A percentile compares a stretch with the other conserved stretches of the same genome.
phyloP scores from a whole-genome alignment of 192 early-diverging fungal species.

The Chytriomyces confervae region DNA sequence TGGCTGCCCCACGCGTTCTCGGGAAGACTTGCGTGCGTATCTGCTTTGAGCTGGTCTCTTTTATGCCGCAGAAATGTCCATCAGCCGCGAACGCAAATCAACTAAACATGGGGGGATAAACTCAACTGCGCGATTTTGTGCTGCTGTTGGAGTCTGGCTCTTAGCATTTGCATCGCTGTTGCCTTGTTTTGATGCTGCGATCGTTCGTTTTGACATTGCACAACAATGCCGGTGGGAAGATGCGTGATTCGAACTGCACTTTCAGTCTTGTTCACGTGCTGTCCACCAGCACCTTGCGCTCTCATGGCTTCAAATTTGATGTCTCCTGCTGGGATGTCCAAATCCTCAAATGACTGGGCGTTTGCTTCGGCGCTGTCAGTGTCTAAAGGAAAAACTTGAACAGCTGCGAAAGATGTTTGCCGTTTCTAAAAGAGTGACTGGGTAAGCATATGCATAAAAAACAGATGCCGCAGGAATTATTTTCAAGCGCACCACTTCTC shows the following conservation, averaged over 20 bases:
- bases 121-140: slow-evolving; percentile 57
- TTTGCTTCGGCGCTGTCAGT: slow-evolving; percentile 32
- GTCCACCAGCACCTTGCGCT: slow-evolving; percentile 61
- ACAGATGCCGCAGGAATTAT: neutral
- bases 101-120: neutral
- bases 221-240: slow-evolving; percentile 83
- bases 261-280: slow-evolving; percentile 95
- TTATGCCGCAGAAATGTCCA: slow-evolving; percentile 5
- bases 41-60: slow-evolving; percentile 50
- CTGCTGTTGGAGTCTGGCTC: slow-evolving; percentile 67
- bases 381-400: slow-evolving; percentile 48
- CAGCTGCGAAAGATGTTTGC: slow-evolving; percentile 65
- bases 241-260: slow-evolving; percentile 93
- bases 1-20: slow-evolving; percentile 66
- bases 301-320: slow-evolving; percentile 62
- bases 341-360: slow-evolving; percentile 34
- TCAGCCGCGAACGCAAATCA: neutral
- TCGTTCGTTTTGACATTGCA: slow-evolving; percentile 79
- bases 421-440: slow-evolving; percentile 38
- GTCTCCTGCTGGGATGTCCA: slow-evolving; percentile 53
- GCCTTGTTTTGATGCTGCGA: slow-evolving; percentile 93
- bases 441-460: neutral
- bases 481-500: slow-evolving; percentile 36
- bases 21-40: slow-evolving; percentile 37
- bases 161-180: slow-evolving; percentile 83